Base-by-base conservation (phyloP, 2,329 filamentous ascomycete genomes). In the Calonectria naviculata region DNA sequence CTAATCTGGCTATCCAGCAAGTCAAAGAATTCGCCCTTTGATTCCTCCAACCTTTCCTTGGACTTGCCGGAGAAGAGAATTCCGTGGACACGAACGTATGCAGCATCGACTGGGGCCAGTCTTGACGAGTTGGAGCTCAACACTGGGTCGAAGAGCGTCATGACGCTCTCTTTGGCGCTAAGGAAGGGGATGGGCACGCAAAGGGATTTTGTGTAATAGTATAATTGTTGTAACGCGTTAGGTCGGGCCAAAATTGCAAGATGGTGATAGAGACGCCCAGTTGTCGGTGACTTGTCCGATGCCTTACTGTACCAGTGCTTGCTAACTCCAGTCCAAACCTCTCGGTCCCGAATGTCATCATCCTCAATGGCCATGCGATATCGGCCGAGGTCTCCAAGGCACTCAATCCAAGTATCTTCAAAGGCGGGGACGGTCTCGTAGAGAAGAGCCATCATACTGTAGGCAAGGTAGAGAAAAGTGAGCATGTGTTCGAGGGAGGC, bases 361-460 rank as follows among this genome's bases (percentile, higher is more conserved):
- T 97, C 93, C 80, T 98, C 95, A 52, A 98, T 95, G 0, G 95
- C 95, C 95, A 98, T 98, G 0, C 88, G 81, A 52, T 97, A 98
- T 24, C 95, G 87, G 0, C 93, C 93, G 0, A 98, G 83, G 78
- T 98, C 95, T 0, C 96, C 96, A 0, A 98, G 84, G 65, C 95
- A 98, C 75, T 98, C 96, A 10, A 97, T 94, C 96, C 96, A 98
- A 0, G 94, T 98, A 68, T 97, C 93, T 64, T 93, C 90, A 74
- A 97, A 98, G 0, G 89, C 87, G 0, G 93, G 92, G 0, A 98
- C 94, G 0, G 94, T 97, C 77, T 98, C 96, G 70, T 95, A 93
- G 0, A 98, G 83, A 0, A 98, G 83, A 0, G 94, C 93, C 89
- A 98, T 94, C 91, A 97, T 97, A 2, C 93, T 93, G 74, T 98